Evolutionary conservation across 495 filamentous ascomycete genomes (phyloP).

Genomic region (Penicillium ochrochloron): DNA sequence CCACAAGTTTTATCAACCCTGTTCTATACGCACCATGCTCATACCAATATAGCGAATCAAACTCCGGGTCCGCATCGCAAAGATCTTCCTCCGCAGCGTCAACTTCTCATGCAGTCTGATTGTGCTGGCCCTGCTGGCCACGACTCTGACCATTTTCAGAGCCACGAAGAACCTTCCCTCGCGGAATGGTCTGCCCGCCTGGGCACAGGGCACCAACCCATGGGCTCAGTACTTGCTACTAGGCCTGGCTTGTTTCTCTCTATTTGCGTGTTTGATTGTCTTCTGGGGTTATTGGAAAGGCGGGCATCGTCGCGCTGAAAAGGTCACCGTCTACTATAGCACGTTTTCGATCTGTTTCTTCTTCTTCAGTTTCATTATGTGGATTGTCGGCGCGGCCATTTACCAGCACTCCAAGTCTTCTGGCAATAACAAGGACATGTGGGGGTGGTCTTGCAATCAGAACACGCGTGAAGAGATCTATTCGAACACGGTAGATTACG

Average conservation of each 20-base stretch:
- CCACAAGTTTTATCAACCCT: not conserved
- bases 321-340: slow-evolving; percentile 91
- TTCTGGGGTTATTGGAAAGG: slow-evolving; percentile 88
- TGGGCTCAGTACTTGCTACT: slow-evolving; percentile 93
- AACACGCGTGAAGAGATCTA: slow-evolving; percentile 80
- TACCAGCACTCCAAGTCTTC: slow-evolving; percentile 76
- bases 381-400: slow-evolving; percentile 84
- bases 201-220: slow-evolving; percentile 75
- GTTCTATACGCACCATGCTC: slow-evolving; percentile 15
- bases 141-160: slow-evolving; percentile 88
- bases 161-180: slow-evolving; percentile 72
- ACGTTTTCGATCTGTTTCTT: slow-evolving; percentile 91
- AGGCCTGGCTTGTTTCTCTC: slow-evolving; percentile 74
- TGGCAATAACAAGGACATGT: slow-evolving; percentile 81
- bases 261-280: slow-evolving; percentile 76
- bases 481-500: slow-evolving; percentile 79
- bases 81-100: slow-evolving; percentile 88
- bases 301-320: slow-evolving; percentile 87
- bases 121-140: slow-evolving; percentile 82
- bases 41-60: slow-evolving; percentile 76
- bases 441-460: slow-evolving; percentile 94
- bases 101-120: slow-evolving; percentile 98
- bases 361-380: slow-evolving; percentile 91
- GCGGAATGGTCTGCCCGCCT: slow-evolving; percentile 79
- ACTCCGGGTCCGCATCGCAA: slow-evolving; percentile 87